Conservation (phyloP, 768 basidiomycete genomes). For the Termitomyces sp. region DNA sequence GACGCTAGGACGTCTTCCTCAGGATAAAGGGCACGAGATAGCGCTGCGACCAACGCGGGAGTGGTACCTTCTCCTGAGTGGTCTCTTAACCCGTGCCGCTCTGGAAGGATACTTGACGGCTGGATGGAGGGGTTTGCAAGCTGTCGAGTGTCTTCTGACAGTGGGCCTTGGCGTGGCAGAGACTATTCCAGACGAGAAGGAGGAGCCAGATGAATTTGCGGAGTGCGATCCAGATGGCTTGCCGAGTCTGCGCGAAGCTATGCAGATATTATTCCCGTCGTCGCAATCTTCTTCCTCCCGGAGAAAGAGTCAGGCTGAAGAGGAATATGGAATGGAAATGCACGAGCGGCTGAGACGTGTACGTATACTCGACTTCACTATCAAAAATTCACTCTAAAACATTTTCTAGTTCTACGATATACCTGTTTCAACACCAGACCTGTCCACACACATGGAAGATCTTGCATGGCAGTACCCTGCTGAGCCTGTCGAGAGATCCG, state of each 20-base stretch:
- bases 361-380: slow-evolving; percentile 19
- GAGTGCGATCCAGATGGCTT: slow-evolving; percentile 74
- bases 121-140: slow-evolving; percentile 71
- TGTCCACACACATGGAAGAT: slow-evolving; percentile 76
- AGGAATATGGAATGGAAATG: slow-evolving; percentile 75
- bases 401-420: slow-evolving; percentile 67
- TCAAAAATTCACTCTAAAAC: neutral
- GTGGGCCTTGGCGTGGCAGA: slow-evolving; percentile 54
- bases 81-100: slow-evolving; percentile 75
- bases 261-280: slow-evolving; percentile 63
- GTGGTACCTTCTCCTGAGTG: slow-evolving; percentile 79
- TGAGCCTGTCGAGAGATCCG: slow-evolving; percentile 74
- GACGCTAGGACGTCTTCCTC: slow-evolving; percentile 11
- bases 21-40: slow-evolving; percentile 32
- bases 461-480: slow-evolving; percentile 77
- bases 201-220: slow-evolving; percentile 34
- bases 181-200: slow-evolving; percentile 25
- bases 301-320: slow-evolving; percentile 48
- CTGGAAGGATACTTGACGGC: slow-evolving; percentile 81
- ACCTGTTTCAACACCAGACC: slow-evolving; percentile 62
- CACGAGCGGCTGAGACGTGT: slow-evolving; percentile 63
- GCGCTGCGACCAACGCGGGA: slow-evolving; percentile 64
- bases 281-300: slow-evolving; percentile 27
- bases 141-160: slow-evolving; percentile 65
- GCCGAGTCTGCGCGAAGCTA: slow-evolving; percentile 60